Base-by-base conservation (phyloP, 257 asterid genomes). In the Solanum etuberosum region DNA sequence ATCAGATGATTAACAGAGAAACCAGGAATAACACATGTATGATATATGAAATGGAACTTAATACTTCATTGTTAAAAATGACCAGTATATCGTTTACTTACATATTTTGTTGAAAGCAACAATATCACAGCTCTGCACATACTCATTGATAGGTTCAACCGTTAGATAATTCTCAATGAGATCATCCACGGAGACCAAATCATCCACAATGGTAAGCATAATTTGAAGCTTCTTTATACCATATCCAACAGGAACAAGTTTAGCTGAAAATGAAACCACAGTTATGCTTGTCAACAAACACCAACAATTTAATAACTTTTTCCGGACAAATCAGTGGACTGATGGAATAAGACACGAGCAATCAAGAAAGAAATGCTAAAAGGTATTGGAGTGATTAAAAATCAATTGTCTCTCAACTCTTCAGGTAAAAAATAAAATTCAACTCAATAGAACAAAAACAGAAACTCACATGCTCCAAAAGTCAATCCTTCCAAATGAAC, bases 391-490 rank as follows among this genome's bases (percentile, higher is more conserved):
- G 20, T 78, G 27, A 78, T 27, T 14, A 1, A 78, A 25, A 43
- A 78, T 5, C 84, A 42, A 12, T n/a, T 78, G 12, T 76, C 40
- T 16, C 82, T 2, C 54, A 73, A 23, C 38, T 8, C 84, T 16
- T 25, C 31, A 5, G 13, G 34, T 13, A 27, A 43, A 80, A 80
- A 16, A 77, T 4, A 46, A 80, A 25, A 78, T 43, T 25, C 84
- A 46, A 46, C 9, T 15, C 6, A 27, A 16, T 3, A 3, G 29
- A 80, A 29, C 31, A 29, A 31, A n/a, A 84, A 38, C 18, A 38
- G 63, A 81, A 43, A 80, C 97, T 63, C 89, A 97, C 98, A 93
- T 80, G 98, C 99, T 87, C 99, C 99, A 97, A 95, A 97, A 67
- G 90, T 67, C 70, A 97, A 94, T 88, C 99, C 99, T 68, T 96